Base-by-base conservation (phyloP, 1,284 basidiomycete genomes). In the Leucoagaricus sp. region DNA sequence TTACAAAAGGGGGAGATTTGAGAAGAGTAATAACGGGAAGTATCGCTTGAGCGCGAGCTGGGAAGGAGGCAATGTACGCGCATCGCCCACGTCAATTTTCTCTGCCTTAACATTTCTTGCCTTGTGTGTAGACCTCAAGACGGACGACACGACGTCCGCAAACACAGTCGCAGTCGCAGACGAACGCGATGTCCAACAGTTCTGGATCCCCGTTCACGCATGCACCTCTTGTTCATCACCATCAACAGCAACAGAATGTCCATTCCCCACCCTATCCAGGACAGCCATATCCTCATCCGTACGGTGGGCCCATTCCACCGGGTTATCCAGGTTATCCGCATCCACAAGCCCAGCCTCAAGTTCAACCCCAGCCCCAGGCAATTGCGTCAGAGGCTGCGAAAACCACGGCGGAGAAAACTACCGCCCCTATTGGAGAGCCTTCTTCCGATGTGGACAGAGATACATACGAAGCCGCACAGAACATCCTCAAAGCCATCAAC, bases 41-140 rank as follows among this genome's bases (percentile, higher is more conserved):
- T 93, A 93, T 69, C 75, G 83, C 41, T 66, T 92, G 26, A 92
- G 87, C 66, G 72, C 83, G 3, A 75, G 70, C 53, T 93, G 89
- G 89, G 87, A 89, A 65, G 90, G 89, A n/a, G 87, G 86, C 31
- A 85, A 79, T 65, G 89, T 92, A 66, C 68, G 87, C 73, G 19
- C 41, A 10, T 58, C 17, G 36, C 13, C 48, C 53, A 47, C 46
- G 19, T 26, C 7, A 49, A 23, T 55, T 61, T 17, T 49, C n/a
- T 57, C 19, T 54, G 46, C 28, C 44, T 28, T 40, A 15, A n/a
- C 49, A 42, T 33, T 45, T 49, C 55, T 57, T 53, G 34, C 61
- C 61, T 33, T 25, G 9, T 31, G 2, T 17, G 42, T 59, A 89
- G 86, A 85, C 84, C 10, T 83, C 85, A 21, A 79, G 79, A 49